Evolutionary conservation across 2,329 filamentous ascomycete genomes (phyloP), one percentile per base, ranked within the genome.

Genomic region (Knufia fluminis): DNA sequence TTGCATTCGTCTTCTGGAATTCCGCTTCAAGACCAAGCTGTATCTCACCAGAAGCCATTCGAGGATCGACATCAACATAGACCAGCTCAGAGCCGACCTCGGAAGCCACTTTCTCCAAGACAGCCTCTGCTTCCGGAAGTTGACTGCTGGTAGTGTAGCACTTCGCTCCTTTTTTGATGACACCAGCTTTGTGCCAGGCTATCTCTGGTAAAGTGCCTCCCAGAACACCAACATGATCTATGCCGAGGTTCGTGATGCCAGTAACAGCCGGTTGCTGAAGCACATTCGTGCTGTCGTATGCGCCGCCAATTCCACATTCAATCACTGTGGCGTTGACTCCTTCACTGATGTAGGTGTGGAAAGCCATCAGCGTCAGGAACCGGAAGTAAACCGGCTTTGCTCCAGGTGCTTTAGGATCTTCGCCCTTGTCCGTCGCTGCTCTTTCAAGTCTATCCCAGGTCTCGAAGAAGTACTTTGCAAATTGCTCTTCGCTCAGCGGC

Each of bases 271-370:
- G 84, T 10, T 78, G 74, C 9, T 75, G 71, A 4, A 98, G 67
- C 19, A 97, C 78, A 61, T 97, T 97, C 8, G 92, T 98, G 23
- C 85, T 85, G 62, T 97, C 91, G 61, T 89, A 89, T 68, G 95
- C 87, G 43, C 90, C 92, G 14, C 92, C 92, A 55, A 97, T 94
- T 0, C 92, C 92, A 60, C 88, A 94, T 68, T 98, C 92, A 28
- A 97, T 76, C 8, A 97, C 80, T 0, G 88, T 90, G 16, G 80
- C 80, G 54, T 82, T 75, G 0, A 96, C 82, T 1, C 83, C 82
- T 63, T 92, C 84, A 42, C 74, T 66, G 22, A 94, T 62, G 59
- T 94, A 98, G 1, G 83, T 77, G 61, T 94, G 89, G 60, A 94
- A 79, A 1, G 90, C 90, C 70, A 96, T 77, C 32, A 98, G 74